Base-by-base conservation (phyloP, 257 asterid species). In the Orobanche coerulescens region DNA sequence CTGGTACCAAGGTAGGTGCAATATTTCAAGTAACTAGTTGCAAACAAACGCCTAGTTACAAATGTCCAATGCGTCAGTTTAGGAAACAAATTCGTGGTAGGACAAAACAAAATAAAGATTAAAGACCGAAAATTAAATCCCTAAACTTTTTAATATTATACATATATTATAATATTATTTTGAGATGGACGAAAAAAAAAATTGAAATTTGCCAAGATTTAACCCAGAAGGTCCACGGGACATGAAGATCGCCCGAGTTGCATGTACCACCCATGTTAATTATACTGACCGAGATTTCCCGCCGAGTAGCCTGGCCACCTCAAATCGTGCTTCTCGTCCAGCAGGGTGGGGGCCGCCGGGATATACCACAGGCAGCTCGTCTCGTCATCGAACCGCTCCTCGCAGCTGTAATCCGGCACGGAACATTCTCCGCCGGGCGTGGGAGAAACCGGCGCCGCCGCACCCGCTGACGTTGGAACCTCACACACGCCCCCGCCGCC, bases 321-420 rank as follows among this genome's bases (percentile, higher is more conserved):
- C 68, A 26, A 4, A 11, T 44, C 25, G 11, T 68, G 71, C 36
- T 71, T 66, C 66, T 73, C 89, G 11, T 74, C 83, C 1, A 83
- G 76, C 76, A 86, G 64, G 44, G 79, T 79, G 11, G 92, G 92
- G 6, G 85, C 79, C n/a, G 81, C 76, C 12, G 87, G 82, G 2
- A 78, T 67, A 9, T 78, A 82, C 81, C 83, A 81, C 46, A 86
- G 53, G n/a, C 80, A 59, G 26, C 62, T 66, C 39, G 80, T 85
- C 46, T 86, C 91, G 33, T 81, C 88, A 16, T 14, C 54, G 0
- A 6, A 14, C 5, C 5, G 47, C 6, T 54, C 72, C 6, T 34
- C 71, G 1, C 11, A 34, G 22, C n/a, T n/a, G n/a, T 42, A 49
- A 0, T 67, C 71, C 13, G 69, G 72, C 26, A 68, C 72, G 1